Evolutionary conservation across 2,329 filamentous ascomycete genomes (phyloP), one percentile per base, ranked within the genome.

Genomic region (Penicillium digitatum): DNA sequence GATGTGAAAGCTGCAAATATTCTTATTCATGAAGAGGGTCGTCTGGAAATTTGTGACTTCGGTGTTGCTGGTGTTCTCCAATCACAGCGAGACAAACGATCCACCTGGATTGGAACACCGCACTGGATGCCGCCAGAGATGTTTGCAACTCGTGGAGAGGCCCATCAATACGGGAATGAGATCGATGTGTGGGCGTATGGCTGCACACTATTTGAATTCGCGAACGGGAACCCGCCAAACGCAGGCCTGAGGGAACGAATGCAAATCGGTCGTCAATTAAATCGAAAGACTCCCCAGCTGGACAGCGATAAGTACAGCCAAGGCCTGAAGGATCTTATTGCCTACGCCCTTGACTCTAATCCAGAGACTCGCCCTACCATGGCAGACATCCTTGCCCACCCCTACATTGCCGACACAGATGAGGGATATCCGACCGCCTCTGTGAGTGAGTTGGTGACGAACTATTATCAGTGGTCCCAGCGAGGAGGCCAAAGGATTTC

Each of bases 51-150:
- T 31, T 86, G 84, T 65, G 84, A 87, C 62, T 87, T 87, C 64
- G 84, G 84, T 57, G 82, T 87, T 26, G 82, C 85, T 34, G 83
- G 82, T n/a, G 74, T 84, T 9, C 74, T 87, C 10, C 82, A 86
- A 60, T 81, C 79, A 4, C 78, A 82, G 54, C 74, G 78, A 52
- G 80, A 82, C 53, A 87, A 87, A 69, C 77, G 84, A 52, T 81
- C 81, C 10, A 87, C 84, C 5, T 84, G 86, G 68, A 82, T 87
- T 48, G 84, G 84, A 24, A 87, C 84, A 4, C 82, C 83, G 3
- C 81, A 86, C 64, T 87, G 83, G 81, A 86, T 87, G 83, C 81
- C 84, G 6, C 82, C 81, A 5, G 84, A 87, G 65, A 76, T 86
- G 67, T 79, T 79, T 58, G 64, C 72, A 42, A 68, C 65, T 42